These are phyloP conservation scores for Rubia tinctorum DNA, from an alignment of 305 asterid genomes.

Conservation along the genomic window DNA sequence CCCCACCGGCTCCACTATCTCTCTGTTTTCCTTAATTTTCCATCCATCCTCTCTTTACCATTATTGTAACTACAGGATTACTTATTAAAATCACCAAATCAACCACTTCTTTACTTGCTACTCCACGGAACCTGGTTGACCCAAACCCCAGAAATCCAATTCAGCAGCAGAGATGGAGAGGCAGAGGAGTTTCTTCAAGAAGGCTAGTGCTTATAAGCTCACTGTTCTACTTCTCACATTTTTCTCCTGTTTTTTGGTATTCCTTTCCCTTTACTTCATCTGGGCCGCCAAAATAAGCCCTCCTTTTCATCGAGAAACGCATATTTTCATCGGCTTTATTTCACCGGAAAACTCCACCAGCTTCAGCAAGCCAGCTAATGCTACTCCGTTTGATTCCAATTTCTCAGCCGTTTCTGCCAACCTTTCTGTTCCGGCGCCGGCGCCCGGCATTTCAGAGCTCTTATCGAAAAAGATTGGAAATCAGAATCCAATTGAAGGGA, in stretches of 20 bases:
- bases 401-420: constrained; percentile 22
- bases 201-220: constrained; percentile 27
- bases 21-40: background rate
- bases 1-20: constrained; percentile 10
- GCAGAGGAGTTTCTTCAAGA: constrained; percentile 41
- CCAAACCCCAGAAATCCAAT: background rate
- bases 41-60: background rate
- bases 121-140: background rate
- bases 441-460: background rate
- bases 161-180: constrained; percentile 40
- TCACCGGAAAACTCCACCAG: constrained; percentile 15
- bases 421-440: constrained; percentile 11
- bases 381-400: constrained; percentile 19
- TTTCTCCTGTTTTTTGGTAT: constrained; percentile 39
- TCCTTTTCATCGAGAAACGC: constrained; percentile 25
- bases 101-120: background rate
- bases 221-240: constrained; percentile 45
- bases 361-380: constrained; percentile 10
- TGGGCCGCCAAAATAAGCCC: constrained; percentile 54
- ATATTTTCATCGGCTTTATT: constrained; percentile 27
- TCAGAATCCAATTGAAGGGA: constrained; percentile 14
- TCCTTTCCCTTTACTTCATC: constrained; percentile 44
- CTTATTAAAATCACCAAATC: background rate
- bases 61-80: no score
- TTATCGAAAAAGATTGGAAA: background rate